A percentile compares a stretch with the other conserved stretches of the same genome.
Conservation (phyloP, 441 rosid genomes). For the Aquilaria agallochum region DNA sequence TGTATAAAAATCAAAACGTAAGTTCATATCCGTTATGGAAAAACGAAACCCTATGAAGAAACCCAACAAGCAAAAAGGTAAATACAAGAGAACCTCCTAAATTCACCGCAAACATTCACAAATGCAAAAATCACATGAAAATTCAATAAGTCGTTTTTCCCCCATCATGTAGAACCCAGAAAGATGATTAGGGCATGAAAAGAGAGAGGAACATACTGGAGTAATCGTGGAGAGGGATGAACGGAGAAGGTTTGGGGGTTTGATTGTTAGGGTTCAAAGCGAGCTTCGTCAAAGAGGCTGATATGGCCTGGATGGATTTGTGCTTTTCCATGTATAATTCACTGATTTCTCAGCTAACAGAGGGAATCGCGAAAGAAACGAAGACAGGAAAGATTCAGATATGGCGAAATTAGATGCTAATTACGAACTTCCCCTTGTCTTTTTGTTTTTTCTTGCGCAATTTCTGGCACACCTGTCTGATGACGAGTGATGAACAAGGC, state of each 20-base stretch:
- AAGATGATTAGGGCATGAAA: background rate
- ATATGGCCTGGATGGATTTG: constrained; percentile 24
- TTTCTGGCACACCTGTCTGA: too few species aligned
- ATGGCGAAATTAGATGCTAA: too few species aligned
- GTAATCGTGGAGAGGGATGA: constrained; percentile 22
- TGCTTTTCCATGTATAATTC: constrained; percentile 39
- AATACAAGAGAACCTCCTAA: background rate
- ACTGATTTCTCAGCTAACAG: too few species aligned
- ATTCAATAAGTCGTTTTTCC: background rate
- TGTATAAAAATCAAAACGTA: constrained; percentile 6
- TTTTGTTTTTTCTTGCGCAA: too few species aligned
- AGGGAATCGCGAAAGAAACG: too few species aligned
- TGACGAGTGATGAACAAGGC: too few species aligned
- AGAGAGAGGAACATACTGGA: constrained; percentile 29
- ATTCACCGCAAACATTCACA: constrained; percentile 1
- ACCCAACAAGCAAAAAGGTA: background rate
- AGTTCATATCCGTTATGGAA: background rate
- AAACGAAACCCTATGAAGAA: background rate
- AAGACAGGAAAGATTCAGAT: too few species aligned
- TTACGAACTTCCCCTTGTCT: too few species aligned
- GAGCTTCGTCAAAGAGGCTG: constrained; percentile 38
- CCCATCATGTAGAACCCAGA: background rate
- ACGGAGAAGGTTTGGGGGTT: constrained; percentile 16
- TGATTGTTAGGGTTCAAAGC: constrained; percentile 33
- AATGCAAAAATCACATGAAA: background rate